These are phyloP conservation scores for Colletotrichum chlorophyti DNA, from an alignment of 2,329 filamentous ascomycete species.

Conservation along the genomic window DNA sequence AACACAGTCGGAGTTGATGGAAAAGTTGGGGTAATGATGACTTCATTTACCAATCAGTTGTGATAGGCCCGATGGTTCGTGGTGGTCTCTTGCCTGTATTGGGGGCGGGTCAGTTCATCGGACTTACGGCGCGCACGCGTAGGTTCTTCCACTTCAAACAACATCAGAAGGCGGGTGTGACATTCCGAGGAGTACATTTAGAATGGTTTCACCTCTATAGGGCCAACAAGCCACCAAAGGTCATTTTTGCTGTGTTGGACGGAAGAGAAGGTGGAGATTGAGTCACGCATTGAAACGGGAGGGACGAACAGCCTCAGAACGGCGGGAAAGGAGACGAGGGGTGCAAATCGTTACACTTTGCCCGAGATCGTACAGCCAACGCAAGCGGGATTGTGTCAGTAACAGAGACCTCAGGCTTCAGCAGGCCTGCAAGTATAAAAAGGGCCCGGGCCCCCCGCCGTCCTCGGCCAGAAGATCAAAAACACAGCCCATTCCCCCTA, in stretches of 20 bases:
- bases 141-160: conserved; percentile 6
- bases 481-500: conserved; percentile 9
- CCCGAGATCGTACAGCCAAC: conserved; percentile 26
- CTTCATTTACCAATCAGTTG: too few relatives aligned
- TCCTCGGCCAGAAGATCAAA: conserved; percentile 19
- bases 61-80: neutral
- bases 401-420: conserved; percentile 22
- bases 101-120: neutral
- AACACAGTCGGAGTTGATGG: neutral
- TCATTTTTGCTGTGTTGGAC: neutral
- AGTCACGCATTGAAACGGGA: conserved; percentile 15
- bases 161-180: neutral
- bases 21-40: conserved; percentile 23
- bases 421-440: conserved; percentile 23
- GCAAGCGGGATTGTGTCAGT: conserved; percentile 18
- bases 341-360: neutral
- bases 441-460: conserved; percentile 22
- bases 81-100: conserved; percentile 1
- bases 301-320: neutral
- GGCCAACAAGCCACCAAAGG: too few relatives aligned
- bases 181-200: neutral
- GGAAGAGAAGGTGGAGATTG: neutral
- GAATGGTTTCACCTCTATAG: conserved; percentile 12
- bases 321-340: conserved; percentile 3
- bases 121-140: neutral